Evolutionary conservation across 2,329 filamentous ascomycete genomes (phyloP), one percentile per base, ranked within the genome.

Genomic region (Pezicula rhizophila): DNA sequence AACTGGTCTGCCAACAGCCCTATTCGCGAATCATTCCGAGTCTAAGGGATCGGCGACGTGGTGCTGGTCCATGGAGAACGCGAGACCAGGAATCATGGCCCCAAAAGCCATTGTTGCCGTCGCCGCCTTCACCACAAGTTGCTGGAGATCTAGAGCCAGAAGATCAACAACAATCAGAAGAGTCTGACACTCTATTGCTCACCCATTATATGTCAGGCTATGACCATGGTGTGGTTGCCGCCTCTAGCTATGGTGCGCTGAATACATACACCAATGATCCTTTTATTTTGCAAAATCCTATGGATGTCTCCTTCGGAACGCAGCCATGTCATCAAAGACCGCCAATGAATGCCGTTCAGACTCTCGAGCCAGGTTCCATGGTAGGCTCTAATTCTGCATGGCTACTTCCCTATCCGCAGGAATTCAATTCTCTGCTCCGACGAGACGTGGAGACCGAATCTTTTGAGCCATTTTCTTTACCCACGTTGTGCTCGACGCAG

Each of bases 1-100:
- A 40, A 47, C 42, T 44, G 8, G 26, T 26, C 11, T 52, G 50
- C 20, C 46, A 44, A 25, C 50, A 50, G 40, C 47, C 44, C 2
- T 34, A 11, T 43, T 52, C 50, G 7, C 47, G 50, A 4, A 31
- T 50, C 11, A 0, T 45, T 20, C 20, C 39, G 6, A 41, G 39
- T 41, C 15, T 12, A 20, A 41, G 39, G 23, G 39, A 41, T 14
- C 39, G 15, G 20, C 15, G n/a, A 10, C 39, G 10, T 18, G 39
- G 39, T 25, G 39, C 39, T 20, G 39, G n/a, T 25, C n/a, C 17
- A 17, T 41, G 15, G 39, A 20, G 23, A 20, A 14, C 33, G 12
- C 33, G 20, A 41, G 15, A 41, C 12, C 11, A 15, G 23, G 39
- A 11, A 18, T 25, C 5, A 15, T 23, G 5, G 39, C 39, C 39